Conservation (phyloP, 495 filamentous ascomycete species). For the Podospora comata region DNA sequence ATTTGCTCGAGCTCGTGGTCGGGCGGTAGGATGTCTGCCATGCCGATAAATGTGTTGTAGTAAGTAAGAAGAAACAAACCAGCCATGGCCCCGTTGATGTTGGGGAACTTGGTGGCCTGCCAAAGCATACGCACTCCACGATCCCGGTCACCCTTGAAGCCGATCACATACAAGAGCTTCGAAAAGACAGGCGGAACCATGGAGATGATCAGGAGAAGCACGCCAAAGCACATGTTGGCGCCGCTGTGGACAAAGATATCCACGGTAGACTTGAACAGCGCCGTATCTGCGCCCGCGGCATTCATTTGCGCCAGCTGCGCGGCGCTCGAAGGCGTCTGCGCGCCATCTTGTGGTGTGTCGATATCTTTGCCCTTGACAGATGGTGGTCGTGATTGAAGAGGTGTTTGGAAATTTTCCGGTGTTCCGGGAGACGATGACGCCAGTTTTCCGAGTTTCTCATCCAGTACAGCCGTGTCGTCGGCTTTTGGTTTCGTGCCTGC, state of each 20-base stretch:
- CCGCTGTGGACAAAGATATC: conserved; percentile 89
- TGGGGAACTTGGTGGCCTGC: conserved; percentile 83
- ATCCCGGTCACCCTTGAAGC: conserved; percentile 87
- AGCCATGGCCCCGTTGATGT: conserved; percentile 88
- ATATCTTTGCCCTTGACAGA: neutral
- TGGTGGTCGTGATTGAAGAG: neutral
- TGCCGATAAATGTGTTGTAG: conserved; percentile 80
- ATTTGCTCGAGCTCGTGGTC: conserved; percentile 50
- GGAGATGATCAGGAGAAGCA: conserved; percentile 78
- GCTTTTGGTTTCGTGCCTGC: conserved; percentile 11
- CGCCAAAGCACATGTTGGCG: conserved; percentile 81
- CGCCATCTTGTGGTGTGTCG: conserved; percentile 6
- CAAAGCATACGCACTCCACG: conserved; percentile 82
- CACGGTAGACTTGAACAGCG: conserved; percentile 62
- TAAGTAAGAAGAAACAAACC: conserved; percentile 77
- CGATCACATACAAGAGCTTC: conserved; percentile 79
- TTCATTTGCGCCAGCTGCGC: conserved; percentile 21
- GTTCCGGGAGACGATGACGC: conserved; percentile 3
- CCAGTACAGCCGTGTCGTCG: conserved; percentile 5
- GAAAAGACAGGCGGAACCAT: conserved; percentile 89
- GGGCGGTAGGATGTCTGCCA: conserved; percentile 80
- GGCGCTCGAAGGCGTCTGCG: neutral
- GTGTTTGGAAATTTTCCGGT: neutral
- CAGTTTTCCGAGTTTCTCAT: conserved; percentile 27
- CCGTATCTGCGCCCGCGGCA: conserved; percentile 33